Base-by-base conservation (phyloP, 2,329 filamentous ascomycete genomes). In the Fusarium nurragi region DNA sequence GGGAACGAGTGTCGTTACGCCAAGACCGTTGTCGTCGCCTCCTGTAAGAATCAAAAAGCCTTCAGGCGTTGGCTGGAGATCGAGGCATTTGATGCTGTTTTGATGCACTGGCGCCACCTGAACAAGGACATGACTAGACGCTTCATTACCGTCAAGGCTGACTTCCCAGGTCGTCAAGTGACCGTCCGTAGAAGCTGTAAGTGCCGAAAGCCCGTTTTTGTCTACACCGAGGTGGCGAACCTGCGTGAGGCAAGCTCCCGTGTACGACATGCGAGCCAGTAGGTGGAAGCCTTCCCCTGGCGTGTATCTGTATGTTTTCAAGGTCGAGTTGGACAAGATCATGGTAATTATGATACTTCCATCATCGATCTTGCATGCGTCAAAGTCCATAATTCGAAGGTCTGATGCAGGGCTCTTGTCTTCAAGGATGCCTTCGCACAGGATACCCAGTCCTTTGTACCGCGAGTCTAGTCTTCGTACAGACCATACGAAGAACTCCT, bases 401-500 rank as follows among this genome's bases (percentile, higher is more conserved):
- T 97, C 94, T 6, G 82, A 81, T 9, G 81, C 79, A 18, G 76
- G 72, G 10, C 80, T 83, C 65, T 80, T 79, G 64, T 88, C 78
- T 48, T 83, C 76, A 38, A 84, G 85, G 2, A 79, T 77, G 3
- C 82, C 85, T 75, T 88, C 86, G 58, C 85, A 84, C 13, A 86
- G 76, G 3, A 89, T 80, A 0, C 84, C 86, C 3, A 88, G 75
- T 5, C 83, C 82, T 14, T 68, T 67, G 46, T 83, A 82, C 13
- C 73, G 77, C 3, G 82, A 79, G 23, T 87, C 81, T 8, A 91
- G 74, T 12, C 73, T 72, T 43, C 80, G 81, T 30, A 94, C 76
- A 37, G 86, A 84, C 94, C 95, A 99, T 12, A 94, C 84, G 69
- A 90, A 94, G 64, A 98, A 90, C 76, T 99, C 94, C 75, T 97